Base-by-base conservation (phyloP, 2,329 filamentous ascomycete genomes). In the Alternaria arbusti region DNA sequence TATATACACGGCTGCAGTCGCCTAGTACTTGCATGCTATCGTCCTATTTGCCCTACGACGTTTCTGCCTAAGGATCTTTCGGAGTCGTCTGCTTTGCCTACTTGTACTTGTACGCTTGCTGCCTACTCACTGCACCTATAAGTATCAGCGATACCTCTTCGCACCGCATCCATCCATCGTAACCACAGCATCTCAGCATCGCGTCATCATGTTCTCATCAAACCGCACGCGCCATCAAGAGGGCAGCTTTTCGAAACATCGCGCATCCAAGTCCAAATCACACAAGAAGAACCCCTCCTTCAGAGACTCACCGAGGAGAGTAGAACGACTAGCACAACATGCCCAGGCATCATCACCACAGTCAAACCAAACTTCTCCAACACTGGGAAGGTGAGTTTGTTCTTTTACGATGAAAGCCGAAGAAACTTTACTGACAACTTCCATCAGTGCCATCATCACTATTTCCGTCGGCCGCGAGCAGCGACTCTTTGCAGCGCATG, bases 401-500 rank as follows among this genome's bases (percentile, higher is more conserved):
- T 5, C 20, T 3, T 30, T 20, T 9, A 11, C 49, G 10, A 30
- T 52, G 13, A 23, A 46, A 32, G 43, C 28, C 51, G 6, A 25
- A 43, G 49, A 44, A 36, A 26, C 56, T 26, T 60, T 40, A 52
- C 72, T 78, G 54, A 77, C 66, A 17, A 66, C 36, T 22, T 50
- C 55, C 55, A 65, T 66, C 51, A 80, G 78, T 68, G 74, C 90
- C 47, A 92, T 96, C 76, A 87, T 96, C 70, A 96, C 92, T 10
- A 86, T 96, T 65, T 88, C 91, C 71, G 88, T 96, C 71, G 93
- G 93, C n/a, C 86, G 86, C 6, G 90, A 94, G 70, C 90, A 94
- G 79, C 89, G 94, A 22, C 90, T 97, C 70, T 97, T 97, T 76
- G 94, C 94, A 40, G 93, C 93, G 7, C 94, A 97, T 79, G 92